Percentiles rank a stretch among this genome's conserved stretches.
Evolutionary conservation across 1,284 basidiomycete genomes (phyloP).

Genomic region (Ustilago curta): DNA sequence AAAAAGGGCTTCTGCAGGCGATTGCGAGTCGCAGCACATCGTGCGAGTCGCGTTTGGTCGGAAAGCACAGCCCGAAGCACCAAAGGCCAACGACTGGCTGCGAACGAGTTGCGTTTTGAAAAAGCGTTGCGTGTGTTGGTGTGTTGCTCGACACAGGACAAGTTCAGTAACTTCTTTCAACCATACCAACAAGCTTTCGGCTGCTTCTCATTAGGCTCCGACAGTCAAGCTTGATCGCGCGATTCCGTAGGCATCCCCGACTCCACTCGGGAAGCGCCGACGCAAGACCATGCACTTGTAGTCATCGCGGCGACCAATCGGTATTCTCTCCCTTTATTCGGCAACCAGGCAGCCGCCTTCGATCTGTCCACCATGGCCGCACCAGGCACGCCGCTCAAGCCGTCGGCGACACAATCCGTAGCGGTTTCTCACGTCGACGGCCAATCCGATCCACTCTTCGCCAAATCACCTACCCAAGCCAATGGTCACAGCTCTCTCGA

Average conservation of each 20-base stretch:
- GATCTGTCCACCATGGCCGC: slow-evolving; percentile 31
- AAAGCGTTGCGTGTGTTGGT: slow-evolving; percentile 17
- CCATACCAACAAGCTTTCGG: neutral
- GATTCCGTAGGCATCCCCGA: slow-evolving; percentile 6
- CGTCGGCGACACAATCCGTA: slow-evolving; percentile 26
- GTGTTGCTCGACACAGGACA: slow-evolving; percentile 12
- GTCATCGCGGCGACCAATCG: neutral
- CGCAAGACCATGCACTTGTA: slow-evolving; percentile 11
- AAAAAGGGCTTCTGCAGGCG: neutral
- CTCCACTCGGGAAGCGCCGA: neutral
- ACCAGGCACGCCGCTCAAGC: slow-evolving; percentile 31
- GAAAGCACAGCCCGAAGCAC: slow-evolving; percentile 18
- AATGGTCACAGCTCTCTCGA: slow-evolving; percentile 16
- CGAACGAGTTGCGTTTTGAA: neutral
- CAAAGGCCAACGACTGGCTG: no score
- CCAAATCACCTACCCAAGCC: slow-evolving; percentile 10
- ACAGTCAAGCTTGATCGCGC: no score
- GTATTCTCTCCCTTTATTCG: neutral
- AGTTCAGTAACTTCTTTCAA: neutral
- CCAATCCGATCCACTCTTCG: slow-evolving; percentile 27
- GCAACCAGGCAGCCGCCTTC: neutral
- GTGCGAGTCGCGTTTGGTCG: slow-evolving; percentile 8
- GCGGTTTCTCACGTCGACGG: slow-evolving; percentile 15
- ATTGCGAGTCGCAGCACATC: neutral
- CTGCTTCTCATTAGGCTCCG: no score